Base-by-base conservation (phyloP, 257 asterid species). In the Coffea canephora region DNA sequence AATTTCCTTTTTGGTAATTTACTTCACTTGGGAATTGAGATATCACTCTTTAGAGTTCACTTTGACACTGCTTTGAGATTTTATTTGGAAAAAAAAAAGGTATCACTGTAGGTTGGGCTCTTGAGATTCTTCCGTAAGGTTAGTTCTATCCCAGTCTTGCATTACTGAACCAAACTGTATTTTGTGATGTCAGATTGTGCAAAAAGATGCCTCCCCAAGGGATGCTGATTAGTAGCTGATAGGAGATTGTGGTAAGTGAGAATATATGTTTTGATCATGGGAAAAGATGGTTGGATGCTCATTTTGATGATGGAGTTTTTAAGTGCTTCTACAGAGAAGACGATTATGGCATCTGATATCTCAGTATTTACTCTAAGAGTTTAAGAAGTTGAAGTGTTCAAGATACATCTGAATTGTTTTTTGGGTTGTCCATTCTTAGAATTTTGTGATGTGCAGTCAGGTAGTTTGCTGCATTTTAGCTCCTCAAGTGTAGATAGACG, bases 101-200 rank as follows among this genome's bases (percentile, higher is more conserved):
- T 34, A 12, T 67, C 13, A 27, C 36, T 14, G 36, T 27, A 23
- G 2, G 52, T 59, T 59, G 8, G 49, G 49, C 8, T 45, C 66
- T 54, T 74, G 66, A 10, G 21, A 52, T 19, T 8, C n/a, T 57
- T 21, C 8, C 21, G 3, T 52, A 5, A 52, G 1, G 23, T 25
- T 50, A 18, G 41, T 52, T 68, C 54, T 10, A 9, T 43, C 45
- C 70, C 21, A n/a, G 41, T 79, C 75, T 72, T 78, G 50, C 25
- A 52, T 55, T 46, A 31, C 39, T 72, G 66, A 52, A 74, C 64
- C 41, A 55, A 41, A 68, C 70, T 66, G 72, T 19, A 31, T 39
- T 21, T 71, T 76, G 84, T 67, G 23, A 45, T 79, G 74, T 82
- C 98, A 95, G 98, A 89, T 95, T 69, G 97, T 89, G 90, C 92